A percentile compares a stretch with the other conserved stretches of the same genome.
phyloP scores from a whole-genome alignment of 768 basidiomycete genomes.

The Pleurotus tuber-regium region DNA sequence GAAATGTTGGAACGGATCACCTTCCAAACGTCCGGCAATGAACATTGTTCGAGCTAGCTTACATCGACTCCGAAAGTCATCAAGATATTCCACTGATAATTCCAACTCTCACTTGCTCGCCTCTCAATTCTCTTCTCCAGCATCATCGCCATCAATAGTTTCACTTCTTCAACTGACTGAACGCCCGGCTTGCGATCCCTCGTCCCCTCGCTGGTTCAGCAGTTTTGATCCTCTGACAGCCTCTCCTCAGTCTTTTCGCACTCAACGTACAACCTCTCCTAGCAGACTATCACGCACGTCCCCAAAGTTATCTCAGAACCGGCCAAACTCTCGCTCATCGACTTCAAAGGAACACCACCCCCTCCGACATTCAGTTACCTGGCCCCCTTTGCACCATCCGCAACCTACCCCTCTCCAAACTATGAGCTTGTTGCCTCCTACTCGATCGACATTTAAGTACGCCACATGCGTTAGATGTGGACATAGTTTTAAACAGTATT shows the following conservation, averaged over 20 bases:
- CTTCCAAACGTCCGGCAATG: constrained; percentile 4
- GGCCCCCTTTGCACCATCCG: background rate
- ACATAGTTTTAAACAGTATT: constrained; percentile 4
- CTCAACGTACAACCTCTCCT: background rate
- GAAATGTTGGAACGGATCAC: constrained; percentile 5
- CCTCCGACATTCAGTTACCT: constrained; percentile 3
- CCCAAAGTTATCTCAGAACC: background rate
- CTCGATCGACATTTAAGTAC: background rate
- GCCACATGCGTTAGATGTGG: constrained; percentile 7
- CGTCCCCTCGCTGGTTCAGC: background rate
- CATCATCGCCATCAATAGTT: background rate
- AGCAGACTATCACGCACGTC: background rate
- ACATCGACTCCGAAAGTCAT: background rate
- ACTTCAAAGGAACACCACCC: background rate
- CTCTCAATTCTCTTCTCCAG: background rate
- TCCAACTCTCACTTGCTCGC: background rate
- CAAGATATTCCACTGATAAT: background rate
- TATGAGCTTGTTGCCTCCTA: background rate
- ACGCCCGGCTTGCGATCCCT: background rate
- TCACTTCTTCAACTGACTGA: background rate
- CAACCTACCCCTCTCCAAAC: background rate
- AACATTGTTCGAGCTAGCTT: background rate
- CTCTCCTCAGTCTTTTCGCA: background rate
- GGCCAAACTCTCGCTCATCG: background rate
- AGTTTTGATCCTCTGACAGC: background rate